Conservation (phyloP, 2,329 filamentous ascomycete genomes). For the Coccinonectria pachysandricola region DNA sequence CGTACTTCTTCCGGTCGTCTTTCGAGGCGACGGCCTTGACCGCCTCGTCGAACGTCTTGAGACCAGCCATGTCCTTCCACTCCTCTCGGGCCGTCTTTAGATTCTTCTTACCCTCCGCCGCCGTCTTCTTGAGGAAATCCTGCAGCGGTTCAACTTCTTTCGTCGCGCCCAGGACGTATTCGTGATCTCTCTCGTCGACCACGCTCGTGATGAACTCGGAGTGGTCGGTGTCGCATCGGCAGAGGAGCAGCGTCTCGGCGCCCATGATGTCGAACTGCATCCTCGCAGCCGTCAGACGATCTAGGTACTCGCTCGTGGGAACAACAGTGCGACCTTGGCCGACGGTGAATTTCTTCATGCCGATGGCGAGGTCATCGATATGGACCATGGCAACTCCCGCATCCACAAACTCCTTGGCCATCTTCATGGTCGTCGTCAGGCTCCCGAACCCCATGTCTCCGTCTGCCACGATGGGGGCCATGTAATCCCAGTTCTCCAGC, state of each 20-base stretch:
- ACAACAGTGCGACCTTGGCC: conserved; percentile 30
- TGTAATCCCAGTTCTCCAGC: conserved; percentile 4
- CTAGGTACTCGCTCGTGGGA: conserved; percentile 28
- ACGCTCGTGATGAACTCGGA: conserved; percentile 28
- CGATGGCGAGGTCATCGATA: conserved; percentile 31
- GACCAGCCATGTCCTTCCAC: conserved; percentile 21
- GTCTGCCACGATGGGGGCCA: conserved; percentile 26
- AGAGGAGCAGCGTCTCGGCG: conserved; percentile 27
- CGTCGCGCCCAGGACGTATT: conserved; percentile 28
- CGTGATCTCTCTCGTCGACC: conserved; percentile 27
- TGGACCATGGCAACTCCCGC: conserved; percentile 32
- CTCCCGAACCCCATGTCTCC: conserved; percentile 33
- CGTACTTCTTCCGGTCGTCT: conserved; percentile 18
- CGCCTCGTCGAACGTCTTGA: conserved; percentile 26
- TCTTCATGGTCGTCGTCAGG: conserved; percentile 29
- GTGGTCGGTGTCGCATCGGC: conserved; percentile 27
- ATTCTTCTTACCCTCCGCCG: conserved; percentile 17
- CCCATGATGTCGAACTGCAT: conserved; percentile 31
- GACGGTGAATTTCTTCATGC: conserved; percentile 33
- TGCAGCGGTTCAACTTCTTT: conserved; percentile 10
- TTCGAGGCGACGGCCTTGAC: conserved; percentile 17
- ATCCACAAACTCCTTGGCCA: conserved; percentile 28
- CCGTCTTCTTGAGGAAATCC: background rate
- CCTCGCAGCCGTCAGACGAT: conserved; percentile 24
- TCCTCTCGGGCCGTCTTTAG: conserved; percentile 18